Conservation (phyloP, 345 rosid species). For the Populus ilicifolia region DNA sequence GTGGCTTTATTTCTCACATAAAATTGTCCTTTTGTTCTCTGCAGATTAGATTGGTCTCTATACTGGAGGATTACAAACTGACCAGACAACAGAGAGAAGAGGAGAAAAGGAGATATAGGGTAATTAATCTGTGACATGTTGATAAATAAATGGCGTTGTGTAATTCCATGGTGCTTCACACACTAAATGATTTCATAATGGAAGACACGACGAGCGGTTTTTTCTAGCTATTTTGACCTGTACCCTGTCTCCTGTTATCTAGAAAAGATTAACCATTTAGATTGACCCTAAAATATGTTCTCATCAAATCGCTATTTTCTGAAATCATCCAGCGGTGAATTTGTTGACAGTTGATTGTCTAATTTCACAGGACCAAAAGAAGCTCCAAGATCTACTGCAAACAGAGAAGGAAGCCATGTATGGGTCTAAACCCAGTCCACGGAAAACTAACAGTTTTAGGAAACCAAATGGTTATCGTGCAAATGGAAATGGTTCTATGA, state of each 20-base stretch:
- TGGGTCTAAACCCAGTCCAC: conserved; percentile 92
- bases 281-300: background rate
- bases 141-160: background rate
- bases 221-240: background rate
- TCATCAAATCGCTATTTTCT: background rate
- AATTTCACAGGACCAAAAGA: conserved; percentile 80
- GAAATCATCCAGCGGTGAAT: background rate
- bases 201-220: background rate
- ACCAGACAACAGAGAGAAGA: conserved; percentile 79
- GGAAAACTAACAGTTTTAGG: conserved; percentile 81
- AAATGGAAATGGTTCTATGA: conserved; percentile 85
- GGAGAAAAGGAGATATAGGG: conserved; percentile 84
- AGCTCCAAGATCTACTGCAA: conserved; percentile 80
- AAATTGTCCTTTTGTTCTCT: conserved; percentile 8
- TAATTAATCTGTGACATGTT: conserved; percentile 21
- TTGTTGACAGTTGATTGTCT: background rate
- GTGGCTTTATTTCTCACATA: background rate
- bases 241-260: background rate
- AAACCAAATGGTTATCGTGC: conserved; percentile 65
- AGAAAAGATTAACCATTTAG: background rate
- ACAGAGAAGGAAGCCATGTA: conserved; percentile 83
- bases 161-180: background rate
- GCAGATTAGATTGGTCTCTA: conserved; percentile 71
- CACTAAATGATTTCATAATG: background rate
- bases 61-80: conserved; percentile 83